phyloP scores from a whole-genome alignment of 129 eudicot genomes.

The Dittrichia graveolens region DNA sequence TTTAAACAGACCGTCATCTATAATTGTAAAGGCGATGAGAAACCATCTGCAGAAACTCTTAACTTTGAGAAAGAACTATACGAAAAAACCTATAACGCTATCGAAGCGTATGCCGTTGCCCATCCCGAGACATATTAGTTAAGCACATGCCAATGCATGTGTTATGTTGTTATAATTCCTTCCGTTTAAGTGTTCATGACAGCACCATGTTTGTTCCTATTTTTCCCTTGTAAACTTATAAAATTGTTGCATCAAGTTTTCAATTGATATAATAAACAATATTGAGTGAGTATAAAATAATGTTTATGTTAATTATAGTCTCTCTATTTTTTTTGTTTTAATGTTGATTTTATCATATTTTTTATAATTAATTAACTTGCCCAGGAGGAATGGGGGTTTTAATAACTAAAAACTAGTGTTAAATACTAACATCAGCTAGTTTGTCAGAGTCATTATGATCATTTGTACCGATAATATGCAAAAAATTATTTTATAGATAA shows the following conservation, averaged over 20 bases:
- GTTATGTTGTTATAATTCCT: not conserved
- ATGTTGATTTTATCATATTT: too few species aligned
- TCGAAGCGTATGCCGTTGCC: not conserved
- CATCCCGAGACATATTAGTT: not conserved
- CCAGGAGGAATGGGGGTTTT: too few species aligned
- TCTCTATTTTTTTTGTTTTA: too few species aligned
- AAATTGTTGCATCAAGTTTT: not conserved
- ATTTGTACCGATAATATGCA: too few species aligned
- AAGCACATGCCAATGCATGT: not conserved
- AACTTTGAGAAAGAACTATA: not conserved
- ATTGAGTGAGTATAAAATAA: not conserved
- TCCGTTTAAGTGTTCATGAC: not conserved
- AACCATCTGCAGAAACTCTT: not conserved
- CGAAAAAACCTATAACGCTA: not conserved
- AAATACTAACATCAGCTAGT: too few species aligned
- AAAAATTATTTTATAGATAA: too few species aligned
- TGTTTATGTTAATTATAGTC: not conserved
- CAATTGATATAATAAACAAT: not conserved
- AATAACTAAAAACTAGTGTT: too few species aligned
- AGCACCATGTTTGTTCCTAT: not conserved
- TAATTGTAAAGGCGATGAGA: conserved; percentile 1
- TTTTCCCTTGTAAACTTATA: not conserved
- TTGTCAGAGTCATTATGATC: too few species aligned
- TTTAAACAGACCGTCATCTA: not conserved
- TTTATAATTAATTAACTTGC: too few species aligned